Evolutionary conservation across 2,329 filamentous ascomycete genomes (phyloP).

Genomic region (Aspergillus sp.): DNA sequence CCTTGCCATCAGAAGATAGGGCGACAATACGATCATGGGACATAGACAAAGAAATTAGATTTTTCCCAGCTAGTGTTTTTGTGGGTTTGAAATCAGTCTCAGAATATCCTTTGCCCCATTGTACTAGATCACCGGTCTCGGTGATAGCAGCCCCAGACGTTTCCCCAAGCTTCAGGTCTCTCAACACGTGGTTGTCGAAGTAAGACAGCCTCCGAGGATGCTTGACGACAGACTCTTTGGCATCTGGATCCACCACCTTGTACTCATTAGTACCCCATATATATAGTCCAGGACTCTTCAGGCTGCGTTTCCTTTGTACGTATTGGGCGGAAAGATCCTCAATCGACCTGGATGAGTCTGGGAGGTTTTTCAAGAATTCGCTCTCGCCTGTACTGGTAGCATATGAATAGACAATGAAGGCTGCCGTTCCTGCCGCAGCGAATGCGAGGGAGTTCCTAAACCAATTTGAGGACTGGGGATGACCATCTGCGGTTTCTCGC

Average conservation of each 20-base stretch:
- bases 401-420: conserved; percentile 34
- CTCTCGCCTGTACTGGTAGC: conserved; percentile 20
- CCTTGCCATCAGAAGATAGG: conserved; percentile 68
- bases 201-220: conserved; percentile 73
- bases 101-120: conserved; percentile 84
- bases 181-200: conserved; percentile 80
- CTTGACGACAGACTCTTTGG: conserved; percentile 75
- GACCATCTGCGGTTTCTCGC: conserved; percentile 12
- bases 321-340: conserved; percentile 82
- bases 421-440: conserved; percentile 31
- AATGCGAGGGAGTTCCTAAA: conserved; percentile 31
- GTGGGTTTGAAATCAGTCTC: conserved; percentile 62
- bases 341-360: conserved; percentile 20
- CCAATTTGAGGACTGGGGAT: conserved; percentile 26
- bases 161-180: conserved; percentile 82
- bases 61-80: conserved; percentile 75
- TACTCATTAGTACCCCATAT: conserved; percentile 89
- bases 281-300: conserved; percentile 83
- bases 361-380: conserved; percentile 21
- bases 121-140: conserved; percentile 82
- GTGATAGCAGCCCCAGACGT: conserved; percentile 83
- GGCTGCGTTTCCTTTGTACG: conserved; percentile 79
- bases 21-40: conserved; percentile 83
- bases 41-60: conserved; percentile 72
- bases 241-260: conserved; percentile 80